These are phyloP conservation scores for Seiridium cupressi DNA, from an alignment of 2,329 filamentous ascomycete genomes.

Conservation along the genomic window DNA sequence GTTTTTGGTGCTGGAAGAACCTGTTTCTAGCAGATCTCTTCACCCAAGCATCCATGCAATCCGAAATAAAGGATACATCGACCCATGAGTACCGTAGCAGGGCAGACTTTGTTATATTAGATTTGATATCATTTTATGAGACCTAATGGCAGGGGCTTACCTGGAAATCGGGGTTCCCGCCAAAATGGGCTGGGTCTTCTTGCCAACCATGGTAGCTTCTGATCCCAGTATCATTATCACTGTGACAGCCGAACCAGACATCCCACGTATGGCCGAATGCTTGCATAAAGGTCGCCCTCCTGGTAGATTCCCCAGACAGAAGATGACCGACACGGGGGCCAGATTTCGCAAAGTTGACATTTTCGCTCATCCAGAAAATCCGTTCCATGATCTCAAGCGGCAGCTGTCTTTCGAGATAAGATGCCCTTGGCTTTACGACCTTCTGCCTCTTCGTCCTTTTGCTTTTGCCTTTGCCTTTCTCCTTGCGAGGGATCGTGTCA, in stretches of 20 bases:
- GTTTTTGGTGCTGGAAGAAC: slow-evolving; percentile 29
- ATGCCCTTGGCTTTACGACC: slow-evolving; percentile 12
- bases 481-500: neutral
- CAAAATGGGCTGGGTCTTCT: slow-evolving; percentile 15
- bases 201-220: slow-evolving; percentile 30
- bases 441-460: slow-evolving; percentile 8
- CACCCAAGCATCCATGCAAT: slow-evolving; percentile 47
- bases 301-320: slow-evolving; percentile 38
- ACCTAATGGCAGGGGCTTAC: slow-evolving; percentile 26
- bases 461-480: neutral
- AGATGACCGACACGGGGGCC: slow-evolving; percentile 42
- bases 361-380: slow-evolving; percentile 50
- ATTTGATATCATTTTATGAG: neutral
- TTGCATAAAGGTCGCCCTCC: slow-evolving; percentile 29
- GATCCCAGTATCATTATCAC: neutral
- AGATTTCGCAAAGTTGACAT: slow-evolving; percentile 44
- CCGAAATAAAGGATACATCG: slow-evolving; percentile 42
- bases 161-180: slow-evolving; percentile 42
- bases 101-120: slow-evolving; percentile 26
- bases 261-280: slow-evolving; percentile 42
- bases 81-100: slow-evolving; percentile 44
- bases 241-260: slow-evolving; percentile 28
- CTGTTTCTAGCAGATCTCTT: slow-evolving; percentile 33
- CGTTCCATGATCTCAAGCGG: slow-evolving; percentile 53
- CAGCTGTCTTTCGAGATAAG: slow-evolving; percentile 33